A percentile compares a stretch with the other conserved stretches of the same genome.
These are phyloP conservation scores for Fusarium nygamai DNA, from an alignment of 2,329 filamentous ascomycete genomes.

Conservation along the genomic window DNA sequence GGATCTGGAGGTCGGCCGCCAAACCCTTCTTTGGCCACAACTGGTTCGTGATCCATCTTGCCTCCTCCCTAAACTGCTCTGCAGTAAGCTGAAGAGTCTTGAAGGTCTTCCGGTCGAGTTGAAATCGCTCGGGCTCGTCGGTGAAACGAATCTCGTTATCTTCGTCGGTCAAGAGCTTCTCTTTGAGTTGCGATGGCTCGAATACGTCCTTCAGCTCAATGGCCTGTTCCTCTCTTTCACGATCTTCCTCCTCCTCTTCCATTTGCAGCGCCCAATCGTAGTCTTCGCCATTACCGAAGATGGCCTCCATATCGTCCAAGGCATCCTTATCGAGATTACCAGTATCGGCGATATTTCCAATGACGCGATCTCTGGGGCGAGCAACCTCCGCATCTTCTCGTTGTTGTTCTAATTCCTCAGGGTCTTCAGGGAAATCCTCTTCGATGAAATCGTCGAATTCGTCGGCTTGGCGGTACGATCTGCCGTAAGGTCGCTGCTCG, in stretches of 20 bases:
- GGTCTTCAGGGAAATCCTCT: constrained; percentile 90
- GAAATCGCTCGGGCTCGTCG: constrained; percentile 94
- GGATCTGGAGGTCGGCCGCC: constrained; percentile 75
- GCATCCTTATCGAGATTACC: constrained; percentile 91
- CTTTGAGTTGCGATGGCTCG: constrained; percentile 91
- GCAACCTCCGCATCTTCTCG: constrained; percentile 91
- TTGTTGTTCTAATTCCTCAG: constrained; percentile 78
- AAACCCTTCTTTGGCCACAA: constrained; percentile 89
- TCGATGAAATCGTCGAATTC: constrained; percentile 98
- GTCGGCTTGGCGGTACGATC: constrained; percentile 72
- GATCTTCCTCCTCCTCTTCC: constrained; percentile 86
- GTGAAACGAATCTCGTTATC: constrained; percentile 90
- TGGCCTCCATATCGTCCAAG: constrained; percentile 93
- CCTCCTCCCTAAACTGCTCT: constrained; percentile 90
- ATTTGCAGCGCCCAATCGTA: constrained; percentile 94
- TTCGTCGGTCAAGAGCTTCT: constrained; percentile 94
- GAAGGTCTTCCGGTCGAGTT: constrained; percentile 90
- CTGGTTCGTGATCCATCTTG: constrained; percentile 88
- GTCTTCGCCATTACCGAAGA: constrained; percentile 95
- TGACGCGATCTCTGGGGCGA: constrained; percentile 76
- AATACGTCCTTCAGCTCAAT: constrained; percentile 98
- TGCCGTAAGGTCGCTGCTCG: constrained; percentile 62
- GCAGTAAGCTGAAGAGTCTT: constrained; percentile 81
- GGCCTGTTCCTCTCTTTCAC: constrained; percentile 80
- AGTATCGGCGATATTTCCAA: constrained; percentile 77